Base-by-base conservation (phyloP, 2,329 filamentous ascomycete genomes). In the Anthostomella pinea region DNA sequence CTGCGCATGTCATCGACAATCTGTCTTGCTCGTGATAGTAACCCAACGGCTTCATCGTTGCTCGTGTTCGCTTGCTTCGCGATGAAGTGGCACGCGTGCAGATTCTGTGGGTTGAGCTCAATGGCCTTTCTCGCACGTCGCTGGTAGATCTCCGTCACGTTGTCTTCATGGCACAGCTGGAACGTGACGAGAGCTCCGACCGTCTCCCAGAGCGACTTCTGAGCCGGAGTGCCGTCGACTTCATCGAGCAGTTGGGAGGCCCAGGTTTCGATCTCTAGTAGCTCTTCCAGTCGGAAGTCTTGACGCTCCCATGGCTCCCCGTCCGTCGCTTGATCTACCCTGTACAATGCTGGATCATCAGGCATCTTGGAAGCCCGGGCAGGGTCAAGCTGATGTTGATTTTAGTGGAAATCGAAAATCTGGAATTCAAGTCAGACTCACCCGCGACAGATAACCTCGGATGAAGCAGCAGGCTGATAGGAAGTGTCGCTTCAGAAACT, bases 51-150 rank as follows among this genome's bases (percentile, higher is more conserved):
- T 8, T 56, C 46, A 6, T 56, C 45, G n/a, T 42, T 46, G 16
- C 41, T 44, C 2, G 52, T 58, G 27, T 23, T 34, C 1, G 48
- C 40, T 16, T 49, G 50, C n/a, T 49, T 51, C 5, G 56, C 44
- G 9, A 58, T 40, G 38, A 58, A 58, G 32, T 59, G 56, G 20
- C 49, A 53, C 1, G 57, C 57, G 27, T 57, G 52, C 53, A 49
- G 58, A 30, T 59, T 59, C 22, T 51, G 48, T 11, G 50, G 48
- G 28, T 58, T 49, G 5, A 58, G 46, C 6, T 53, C 43, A 7
- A 58, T 34, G 7, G 57, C 56, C 16, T 39, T 52, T 10, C 38
- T 45, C 6, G 52, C 54, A 24, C 57, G 50, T 13, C 38, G 35
- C 15, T 46, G 49, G 16, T 55, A 57, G 10, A 55, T 39, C 29